Evolutionary conservation across 2,329 filamentous ascomycete genomes (phyloP), one percentile per base, ranked within the genome.

Genomic region (Paramyrothecium roridum): DNA sequence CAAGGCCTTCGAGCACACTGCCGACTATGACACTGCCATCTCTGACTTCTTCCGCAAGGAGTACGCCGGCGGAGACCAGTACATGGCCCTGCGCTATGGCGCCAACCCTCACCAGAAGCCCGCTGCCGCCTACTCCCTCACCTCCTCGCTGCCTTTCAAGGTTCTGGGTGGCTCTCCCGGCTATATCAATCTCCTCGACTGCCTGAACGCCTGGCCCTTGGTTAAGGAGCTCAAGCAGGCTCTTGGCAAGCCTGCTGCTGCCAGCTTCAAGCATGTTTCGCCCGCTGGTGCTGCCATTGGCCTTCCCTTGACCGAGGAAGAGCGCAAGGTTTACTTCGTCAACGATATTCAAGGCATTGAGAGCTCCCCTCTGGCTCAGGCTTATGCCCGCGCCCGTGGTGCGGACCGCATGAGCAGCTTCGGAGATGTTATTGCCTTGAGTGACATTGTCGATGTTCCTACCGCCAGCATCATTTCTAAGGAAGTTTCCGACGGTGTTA

Each of bases 371-470:
- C 85, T 98, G 33, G 95, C 95, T 22, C 93, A 96, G 76, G 95
- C 95, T 43, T 99, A 99, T 69, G 93, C 95, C 56, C 90, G 95
- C 70, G 95, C 95, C 54, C 88, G 95, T 69, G 95, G 95, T 62
- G 93, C 95, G 50, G 95, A 99, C 78, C 90, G 95, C 66, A 98
- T 98, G 95, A 96, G 92, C 75, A 96, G 91, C 78, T 99, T 98
- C 70, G 95, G 95, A 61, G 95, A 99, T 73, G 83, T 98, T 72
- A 96, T 98, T 70, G 95, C 93, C 46, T 85, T 98, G 33, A 96
- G 91, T 61, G 90, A 96, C 69, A 77, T 91, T 54, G 93, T 97
- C 56, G 95, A 99, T 72, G 82, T 96, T 1, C 86, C 92, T 43
- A 99, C 95, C 2, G 95, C 95, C 56, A 96, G 91, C 81, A 97